Conservation (phyloP, 1,284 basidiomycete species). For the Austropuccinia psidii region DNA sequence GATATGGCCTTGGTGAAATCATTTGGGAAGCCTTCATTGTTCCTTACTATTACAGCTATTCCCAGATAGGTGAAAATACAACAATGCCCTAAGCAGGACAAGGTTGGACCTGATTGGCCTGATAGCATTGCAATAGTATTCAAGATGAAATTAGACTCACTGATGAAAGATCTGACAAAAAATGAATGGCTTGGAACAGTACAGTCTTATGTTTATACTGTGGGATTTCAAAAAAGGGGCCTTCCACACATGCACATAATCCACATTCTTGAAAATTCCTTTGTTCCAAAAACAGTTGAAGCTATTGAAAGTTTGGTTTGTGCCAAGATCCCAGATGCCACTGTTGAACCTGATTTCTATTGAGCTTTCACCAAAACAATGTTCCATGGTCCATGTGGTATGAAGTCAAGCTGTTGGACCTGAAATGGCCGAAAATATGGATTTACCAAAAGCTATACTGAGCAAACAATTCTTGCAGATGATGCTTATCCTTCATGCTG, state of each 20-base stretch:
- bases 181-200: background rate
- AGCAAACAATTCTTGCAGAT: constrained; percentile 47
- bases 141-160: background rate
- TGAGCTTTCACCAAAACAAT: constrained; percentile 48
- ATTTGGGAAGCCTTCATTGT: constrained; percentile 48
- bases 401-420: constrained; percentile 48
- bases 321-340: constrained; percentile 51
- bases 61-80: constrained; percentile 49
- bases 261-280: constrained; percentile 41
- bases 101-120: background rate
- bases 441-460: constrained; percentile 50
- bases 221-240: constrained; percentile 52
- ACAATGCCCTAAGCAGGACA: background rate
- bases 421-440: constrained; percentile 49
- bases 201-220: background rate
- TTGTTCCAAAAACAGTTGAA: constrained; percentile 46
- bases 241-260: constrained; percentile 54
- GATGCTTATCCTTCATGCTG: constrained; percentile 49
- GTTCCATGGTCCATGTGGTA: constrained; percentile 53
- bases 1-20: constrained; percentile 47
- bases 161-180: background rate
- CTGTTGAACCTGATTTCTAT: constrained; percentile 49
- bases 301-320: constrained; percentile 50
- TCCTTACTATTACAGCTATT: constrained; percentile 50
- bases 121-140: background rate